phyloP scores from a whole-genome alignment of 768 basidiomycete genomes.

The Lanmaoa rubissima region DNA sequence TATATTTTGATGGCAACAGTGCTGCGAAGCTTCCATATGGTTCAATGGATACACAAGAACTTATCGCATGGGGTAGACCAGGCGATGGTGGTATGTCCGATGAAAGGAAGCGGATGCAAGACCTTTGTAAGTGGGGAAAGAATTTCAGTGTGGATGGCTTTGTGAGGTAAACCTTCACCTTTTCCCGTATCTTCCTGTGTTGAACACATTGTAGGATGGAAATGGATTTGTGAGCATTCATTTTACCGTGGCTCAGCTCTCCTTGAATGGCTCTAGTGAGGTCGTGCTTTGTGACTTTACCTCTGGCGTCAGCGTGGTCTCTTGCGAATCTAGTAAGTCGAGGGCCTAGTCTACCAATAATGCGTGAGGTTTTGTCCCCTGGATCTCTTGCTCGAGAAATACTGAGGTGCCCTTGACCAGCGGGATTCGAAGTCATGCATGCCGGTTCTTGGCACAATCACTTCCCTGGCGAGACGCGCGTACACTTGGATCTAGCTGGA shows the following conservation, averaged over 20 bases:
- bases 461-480: slow-evolving; percentile 36
- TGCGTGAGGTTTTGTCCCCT: neutral
- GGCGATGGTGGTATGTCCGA: slow-evolving; percentile 13
- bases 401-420: neutral
- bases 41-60: slow-evolving; percentile 46
- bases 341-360: accelerated
- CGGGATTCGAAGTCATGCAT: slow-evolving; percentile 2
- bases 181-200: neutral
- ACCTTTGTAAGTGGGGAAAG: slow-evolving; percentile 45
- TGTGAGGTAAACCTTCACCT: slow-evolving; percentile 33
- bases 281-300: slow-evolving; percentile 36
- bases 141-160: slow-evolving; percentile 44
- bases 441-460: slow-evolving; percentile 34
- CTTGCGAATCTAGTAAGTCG: slow-evolving; percentile 12
- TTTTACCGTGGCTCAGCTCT: neutral
- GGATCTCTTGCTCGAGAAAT: neutral
- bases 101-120: slow-evolving; percentile 37
- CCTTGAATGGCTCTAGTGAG: slow-evolving; percentile 26
- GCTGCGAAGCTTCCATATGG: slow-evolving; percentile 43
- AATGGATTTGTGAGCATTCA: slow-evolving; percentile 32
- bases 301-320: slow-evolving; percentile 26
- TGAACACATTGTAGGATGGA: slow-evolving; percentile 22
- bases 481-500: slow-evolving; percentile 33
- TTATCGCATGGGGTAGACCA: slow-evolving; percentile 42
- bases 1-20: slow-evolving; percentile 55